These are phyloP conservation scores for Wallacemonas sp. DNA, from an alignment of 208 protist genomes.

Conservation along the genomic window DNA sequence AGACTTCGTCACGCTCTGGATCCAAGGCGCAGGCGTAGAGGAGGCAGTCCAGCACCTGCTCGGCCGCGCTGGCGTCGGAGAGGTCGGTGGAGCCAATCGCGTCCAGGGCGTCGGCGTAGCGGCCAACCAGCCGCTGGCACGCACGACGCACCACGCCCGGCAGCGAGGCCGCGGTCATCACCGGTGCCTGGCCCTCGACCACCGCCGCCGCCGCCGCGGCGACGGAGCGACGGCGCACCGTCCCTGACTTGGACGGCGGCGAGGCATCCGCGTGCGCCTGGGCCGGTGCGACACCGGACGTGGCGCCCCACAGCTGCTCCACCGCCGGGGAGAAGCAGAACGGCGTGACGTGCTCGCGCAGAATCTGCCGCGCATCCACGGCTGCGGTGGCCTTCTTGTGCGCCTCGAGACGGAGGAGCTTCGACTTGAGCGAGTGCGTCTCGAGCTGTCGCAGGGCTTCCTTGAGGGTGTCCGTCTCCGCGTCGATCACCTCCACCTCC, in stretches of 20 bases:
- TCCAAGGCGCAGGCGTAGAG: constrained; percentile 60
- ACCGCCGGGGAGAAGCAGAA: constrained; percentile 60
- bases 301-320: constrained; percentile 50
- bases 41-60: constrained; percentile 47
- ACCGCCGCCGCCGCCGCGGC: constrained; percentile 6
- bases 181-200: neutral
- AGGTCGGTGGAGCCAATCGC: constrained; percentile 40
- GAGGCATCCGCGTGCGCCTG: neutral
- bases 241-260: neutral
- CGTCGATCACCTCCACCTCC: constrained; percentile 31
- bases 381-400: constrained; percentile 35
- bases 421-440: constrained; percentile 45
- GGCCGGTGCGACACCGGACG: neutral
- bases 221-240: neutral
- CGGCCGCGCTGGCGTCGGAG: constrained; percentile 35
- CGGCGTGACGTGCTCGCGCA: constrained; percentile 27
- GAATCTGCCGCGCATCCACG: constrained; percentile 38
- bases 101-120: constrained; percentile 54
- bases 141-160: constrained; percentile 32
- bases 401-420: constrained; percentile 63
- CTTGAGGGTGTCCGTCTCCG: constrained; percentile 44
- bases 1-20: constrained; percentile 32
- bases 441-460: constrained; percentile 38
- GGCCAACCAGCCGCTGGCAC: constrained; percentile 50
- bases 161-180: neutral